Conservation (phyloP, 352 stramenopile genomes). For the Pythium graminicola region DNA sequence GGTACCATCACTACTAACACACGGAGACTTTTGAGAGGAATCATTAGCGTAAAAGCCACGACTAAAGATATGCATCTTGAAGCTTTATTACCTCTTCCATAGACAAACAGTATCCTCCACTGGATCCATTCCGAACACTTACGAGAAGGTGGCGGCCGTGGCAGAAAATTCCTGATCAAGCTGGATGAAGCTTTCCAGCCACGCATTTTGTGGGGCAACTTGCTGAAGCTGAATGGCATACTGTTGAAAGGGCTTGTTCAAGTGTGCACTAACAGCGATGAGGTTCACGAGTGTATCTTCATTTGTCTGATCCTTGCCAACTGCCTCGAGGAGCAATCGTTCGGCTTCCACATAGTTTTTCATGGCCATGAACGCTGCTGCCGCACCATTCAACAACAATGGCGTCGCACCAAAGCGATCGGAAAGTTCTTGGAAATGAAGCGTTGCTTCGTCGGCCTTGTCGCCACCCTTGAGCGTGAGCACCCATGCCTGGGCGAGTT, state of each 20-base stretch:
- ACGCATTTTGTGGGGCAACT: slow-evolving; percentile 59
- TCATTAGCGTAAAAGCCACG: no score
- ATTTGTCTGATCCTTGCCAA: slow-evolving; percentile 79
- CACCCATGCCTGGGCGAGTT: slow-evolving; percentile 90
- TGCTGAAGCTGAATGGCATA: slow-evolving; percentile 79
- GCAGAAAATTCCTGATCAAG: slow-evolving; percentile 64
- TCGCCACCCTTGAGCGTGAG: slow-evolving; percentile 75
- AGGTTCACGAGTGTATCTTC: slow-evolving; percentile 94
- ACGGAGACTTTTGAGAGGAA: no score
- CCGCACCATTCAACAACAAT: slow-evolving; percentile 89
- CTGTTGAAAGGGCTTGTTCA: slow-evolving; percentile 81
- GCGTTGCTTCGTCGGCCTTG: slow-evolving; percentile 84
- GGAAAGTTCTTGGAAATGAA: slow-evolving; percentile 90
- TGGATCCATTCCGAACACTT: slow-evolving; percentile 13
- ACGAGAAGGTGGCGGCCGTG: slow-evolving; percentile 65
- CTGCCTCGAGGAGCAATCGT: slow-evolving; percentile 78
- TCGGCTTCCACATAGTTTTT: slow-evolving; percentile 90
- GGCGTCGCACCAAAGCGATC: slow-evolving; percentile 93
- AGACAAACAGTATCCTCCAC: no score
- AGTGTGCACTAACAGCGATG: slow-evolving; percentile 85
- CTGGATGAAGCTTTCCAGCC: slow-evolving; percentile 60
- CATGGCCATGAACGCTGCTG: slow-evolving; percentile 88
- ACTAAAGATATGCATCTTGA: no score
- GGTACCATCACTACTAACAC: no score
- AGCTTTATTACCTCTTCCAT: no score